phyloP scores from a whole-genome alignment of 345 rosid species.

The Salix viminalis region DNA sequence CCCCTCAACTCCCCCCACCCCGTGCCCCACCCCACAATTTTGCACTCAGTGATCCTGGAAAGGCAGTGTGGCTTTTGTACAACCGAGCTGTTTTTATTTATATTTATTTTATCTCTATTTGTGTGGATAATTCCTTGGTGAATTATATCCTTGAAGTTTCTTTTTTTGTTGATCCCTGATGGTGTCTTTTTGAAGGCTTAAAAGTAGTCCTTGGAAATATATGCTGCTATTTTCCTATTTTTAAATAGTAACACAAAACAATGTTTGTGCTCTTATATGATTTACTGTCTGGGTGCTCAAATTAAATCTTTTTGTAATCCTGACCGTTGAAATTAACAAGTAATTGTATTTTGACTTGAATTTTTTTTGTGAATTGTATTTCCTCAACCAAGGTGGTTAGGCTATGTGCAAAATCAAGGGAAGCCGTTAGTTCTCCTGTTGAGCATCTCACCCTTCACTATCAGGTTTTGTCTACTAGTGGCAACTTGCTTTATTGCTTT shows the following conservation, averaged over 20 bases:
- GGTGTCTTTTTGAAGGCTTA: not conserved
- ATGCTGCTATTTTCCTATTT: not conserved
- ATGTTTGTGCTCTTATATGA: not conserved
- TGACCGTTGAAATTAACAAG: not conserved
- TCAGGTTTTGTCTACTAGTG: slow-evolving; percentile 58
- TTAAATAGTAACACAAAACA: not conserved
- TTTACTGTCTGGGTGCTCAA: not conserved
- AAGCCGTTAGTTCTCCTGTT: slow-evolving; percentile 98
- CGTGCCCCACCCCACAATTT: not conserved
- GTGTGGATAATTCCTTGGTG: not conserved
- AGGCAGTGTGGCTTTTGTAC: not conserved
- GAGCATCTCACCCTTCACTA: slow-evolving; percentile 99
- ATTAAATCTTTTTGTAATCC: not conserved
- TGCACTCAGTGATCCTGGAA: not conserved
- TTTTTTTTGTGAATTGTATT: not conserved
- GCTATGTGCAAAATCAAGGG: slow-evolving; percentile 98
- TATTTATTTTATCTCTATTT: not conserved
- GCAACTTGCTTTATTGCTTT: not conserved
- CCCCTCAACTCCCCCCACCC: too few relatives aligned
- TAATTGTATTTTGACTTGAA: not conserved
- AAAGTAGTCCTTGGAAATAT: not conserved
- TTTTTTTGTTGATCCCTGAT: not conserved
- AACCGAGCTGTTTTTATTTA: not conserved
- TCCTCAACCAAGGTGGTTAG: slow-evolving; percentile 69
- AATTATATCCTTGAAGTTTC: not conserved